Evolutionary conservation across 768 basidiomycete species (phyloP).

Genomic region (Psilocybe azurescens): DNA sequence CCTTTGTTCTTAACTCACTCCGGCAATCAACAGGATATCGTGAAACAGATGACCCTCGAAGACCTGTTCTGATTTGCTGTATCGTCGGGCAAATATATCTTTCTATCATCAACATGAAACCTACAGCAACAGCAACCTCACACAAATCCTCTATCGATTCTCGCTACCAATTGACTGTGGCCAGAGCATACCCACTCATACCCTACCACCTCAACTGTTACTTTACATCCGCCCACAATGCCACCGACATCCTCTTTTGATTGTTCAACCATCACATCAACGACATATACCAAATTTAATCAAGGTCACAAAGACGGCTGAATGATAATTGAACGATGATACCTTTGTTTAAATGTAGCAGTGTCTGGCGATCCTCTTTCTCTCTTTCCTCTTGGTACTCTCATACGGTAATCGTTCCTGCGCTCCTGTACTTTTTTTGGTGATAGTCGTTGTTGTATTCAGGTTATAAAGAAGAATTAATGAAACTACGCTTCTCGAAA

Average conservation of each 20-base stretch:
- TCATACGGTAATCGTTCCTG: background rate
- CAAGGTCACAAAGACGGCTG: background rate
- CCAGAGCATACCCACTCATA: background rate
- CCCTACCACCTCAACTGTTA: background rate
- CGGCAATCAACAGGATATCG: constrained; percentile 74
- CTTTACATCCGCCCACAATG: background rate
- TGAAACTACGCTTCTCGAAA: background rate
- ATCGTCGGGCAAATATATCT: background rate
- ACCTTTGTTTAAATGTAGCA: background rate
- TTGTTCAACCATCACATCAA: background rate
- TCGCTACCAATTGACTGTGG: too few relatives aligned
- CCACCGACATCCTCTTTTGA: background rate
- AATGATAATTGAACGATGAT: background rate
- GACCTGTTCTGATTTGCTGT: constrained; percentile 73
- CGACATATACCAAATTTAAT: background rate
- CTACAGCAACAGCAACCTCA: background rate
- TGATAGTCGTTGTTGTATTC: constrained; percentile 5
- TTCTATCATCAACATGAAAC: background rate
- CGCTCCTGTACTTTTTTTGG: background rate
- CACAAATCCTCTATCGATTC: background rate
- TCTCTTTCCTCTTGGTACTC: background rate
- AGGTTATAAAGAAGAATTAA: constrained; percentile 1
- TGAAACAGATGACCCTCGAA: constrained; percentile 98
- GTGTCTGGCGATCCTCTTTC: background rate
- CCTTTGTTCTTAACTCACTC: background rate